Conservation (phyloP, 306 rosid species). For the Fragaria nilgerrensis region DNA sequence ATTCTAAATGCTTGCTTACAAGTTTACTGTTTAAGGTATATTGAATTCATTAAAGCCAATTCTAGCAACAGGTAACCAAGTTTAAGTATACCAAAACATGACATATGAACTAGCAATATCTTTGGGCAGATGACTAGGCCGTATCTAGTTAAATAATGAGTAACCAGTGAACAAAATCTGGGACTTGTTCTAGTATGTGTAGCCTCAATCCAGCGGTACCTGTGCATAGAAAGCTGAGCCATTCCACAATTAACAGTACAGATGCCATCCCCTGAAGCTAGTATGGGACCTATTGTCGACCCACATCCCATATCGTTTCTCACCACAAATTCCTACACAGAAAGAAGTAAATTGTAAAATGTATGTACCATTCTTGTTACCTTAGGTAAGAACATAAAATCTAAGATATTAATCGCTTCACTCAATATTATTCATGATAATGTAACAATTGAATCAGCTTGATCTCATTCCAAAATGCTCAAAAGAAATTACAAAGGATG, state of each 20-base stretch:
- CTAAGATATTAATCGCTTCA: neutral
- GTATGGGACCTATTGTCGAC: constrained; percentile 22
- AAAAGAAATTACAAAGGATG: neutral
- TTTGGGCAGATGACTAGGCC: neutral
- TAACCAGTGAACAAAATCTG: neutral
- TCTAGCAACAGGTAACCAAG: neutral
- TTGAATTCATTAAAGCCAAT: neutral
- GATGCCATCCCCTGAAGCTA: constrained; percentile 89
- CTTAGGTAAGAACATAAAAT: constrained; percentile 3
- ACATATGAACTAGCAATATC: neutral
- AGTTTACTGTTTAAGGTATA: neutral
- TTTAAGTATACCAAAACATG: neutral
- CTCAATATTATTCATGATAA: neutral
- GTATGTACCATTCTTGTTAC: neutral
- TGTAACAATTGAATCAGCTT: neutral
- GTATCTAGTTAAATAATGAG: neutral
- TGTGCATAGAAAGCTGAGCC: constrained; percentile 98
- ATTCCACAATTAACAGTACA: constrained; percentile 97
- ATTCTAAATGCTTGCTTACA: neutral
- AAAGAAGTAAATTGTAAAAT: neutral
- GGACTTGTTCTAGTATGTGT: neutral
- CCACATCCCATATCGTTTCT: constrained; percentile 99
- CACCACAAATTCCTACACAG: constrained; percentile 79
- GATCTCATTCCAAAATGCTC: constrained; percentile 10
- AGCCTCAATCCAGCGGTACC: constrained; percentile 42